phyloP scores from a whole-genome alignment of 108 stramenopile species.

The Cyclotella kingstonii region DNA sequence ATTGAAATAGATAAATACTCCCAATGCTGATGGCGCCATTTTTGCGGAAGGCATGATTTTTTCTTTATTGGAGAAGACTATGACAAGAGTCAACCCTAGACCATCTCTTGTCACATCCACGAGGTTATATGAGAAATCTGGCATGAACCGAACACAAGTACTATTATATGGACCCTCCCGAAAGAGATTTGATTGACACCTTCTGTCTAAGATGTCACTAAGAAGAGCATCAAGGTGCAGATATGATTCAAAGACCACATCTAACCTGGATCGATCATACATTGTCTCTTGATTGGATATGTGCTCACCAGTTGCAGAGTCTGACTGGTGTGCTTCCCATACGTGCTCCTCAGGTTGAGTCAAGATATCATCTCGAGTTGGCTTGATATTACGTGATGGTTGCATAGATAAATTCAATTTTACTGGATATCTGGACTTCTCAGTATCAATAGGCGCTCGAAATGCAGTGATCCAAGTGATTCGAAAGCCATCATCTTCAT shows the following conservation, averaged over 20 bases:
- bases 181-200: constrained; percentile 40
- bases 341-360: constrained; percentile 13
- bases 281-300: neutral
- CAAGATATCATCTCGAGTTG: constrained; percentile 39
- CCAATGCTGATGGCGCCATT: constrained; percentile 47
- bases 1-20: constrained; percentile 55
- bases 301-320: constrained; percentile 21
- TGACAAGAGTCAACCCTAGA: constrained; percentile 45
- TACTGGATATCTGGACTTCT: neutral
- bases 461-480: constrained; percentile 53
- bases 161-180: constrained; percentile 25
- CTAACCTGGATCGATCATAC: constrained; percentile 1
- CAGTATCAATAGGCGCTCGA: neutral
- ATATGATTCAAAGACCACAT: constrained; percentile 48
- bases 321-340: constrained; percentile 37
- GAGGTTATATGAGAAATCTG: constrained; percentile 63
- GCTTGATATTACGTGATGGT: constrained; percentile 11
- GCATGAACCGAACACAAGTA: constrained; percentile 24
- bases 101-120: constrained; percentile 43
- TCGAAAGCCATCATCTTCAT: constrained; percentile 73
- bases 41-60: constrained; percentile 21
- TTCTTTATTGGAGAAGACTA: constrained; percentile 52
- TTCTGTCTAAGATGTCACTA: constrained; percentile 40
- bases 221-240: constrained; percentile 59
- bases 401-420: neutral